Evolutionary conservation across 176 grass and related monocot species (phyloP), one percentile per base, ranked within the genome.

Genomic region (Poa annua): DNA sequence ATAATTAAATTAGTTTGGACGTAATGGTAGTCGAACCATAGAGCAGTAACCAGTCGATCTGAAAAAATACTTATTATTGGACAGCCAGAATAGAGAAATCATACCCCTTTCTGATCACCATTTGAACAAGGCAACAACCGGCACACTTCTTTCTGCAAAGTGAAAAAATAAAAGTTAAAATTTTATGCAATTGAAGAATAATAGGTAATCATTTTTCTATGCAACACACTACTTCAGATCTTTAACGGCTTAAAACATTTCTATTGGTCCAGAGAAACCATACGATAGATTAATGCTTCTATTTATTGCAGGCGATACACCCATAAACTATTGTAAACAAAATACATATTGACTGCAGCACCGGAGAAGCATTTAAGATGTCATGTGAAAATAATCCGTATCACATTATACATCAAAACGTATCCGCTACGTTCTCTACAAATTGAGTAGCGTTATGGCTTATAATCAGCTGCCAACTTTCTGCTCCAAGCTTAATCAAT

Each of bases 121-220:
- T 81, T 78, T 33, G 96, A 91, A 54, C 78, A 89, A 19, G 92
- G 92, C 53, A 91, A 79, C 66, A 95, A 84, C 42, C 84, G 81
- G 77, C 96, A 98, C 9, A 98, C 92, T 82, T 95, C 96, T 79
- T 91, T 92, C 92, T 98, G 85, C 85, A 92, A 66, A 79, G 66
- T 86, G 45, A 24, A 82, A 66, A 66, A 54, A 53, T 45, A 61
- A 55, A 85, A 8, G 20, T 51, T 76, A 59, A 8, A 49, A 8
- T 49, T 14, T 49, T 34, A 22, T 21, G 53, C 70, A 64, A 68
- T 25, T 62, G 45, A 62, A 61, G 16, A 69, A 45, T 60, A 86
- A 82, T 59, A 79, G 22, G 71, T 50, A 34, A 5, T 57, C 24
- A 76, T 33, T 9, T 74, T 17, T 81, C 48, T 88, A 5, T 68